Evolutionary conservation across 306 rosid species (phyloP).

Genomic region (Betula pendula): DNA sequence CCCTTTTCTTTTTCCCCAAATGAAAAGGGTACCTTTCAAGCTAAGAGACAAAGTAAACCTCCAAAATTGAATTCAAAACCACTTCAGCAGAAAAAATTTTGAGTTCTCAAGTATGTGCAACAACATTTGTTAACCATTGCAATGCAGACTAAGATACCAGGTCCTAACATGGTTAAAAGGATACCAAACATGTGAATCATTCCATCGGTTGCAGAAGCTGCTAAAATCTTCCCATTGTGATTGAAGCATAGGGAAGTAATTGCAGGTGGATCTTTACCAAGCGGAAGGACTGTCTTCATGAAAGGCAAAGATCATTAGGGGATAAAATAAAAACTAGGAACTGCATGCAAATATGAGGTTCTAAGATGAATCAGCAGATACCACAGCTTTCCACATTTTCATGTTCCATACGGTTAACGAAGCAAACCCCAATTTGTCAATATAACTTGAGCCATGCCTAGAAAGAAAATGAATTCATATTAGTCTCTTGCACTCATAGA

Average conservation of each 20-base stretch:
- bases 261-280: constrained; percentile 98
- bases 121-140: neutral
- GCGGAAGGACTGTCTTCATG: constrained; percentile 97
- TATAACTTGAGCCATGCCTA: constrained; percentile 62
- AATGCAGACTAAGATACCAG: constrained; percentile 14
- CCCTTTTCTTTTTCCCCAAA: neutral
- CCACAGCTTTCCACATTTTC: constrained; percentile 96
- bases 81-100: neutral
- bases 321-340: constrained; percentile 22
- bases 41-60: neutral
- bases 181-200: constrained; percentile 99
- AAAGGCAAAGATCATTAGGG: constrained; percentile 53
- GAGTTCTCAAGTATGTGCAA: neutral
- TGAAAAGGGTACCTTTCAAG: neutral
- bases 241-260: constrained; percentile 92
- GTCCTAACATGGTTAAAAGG: constrained; percentile 44
- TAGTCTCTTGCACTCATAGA: constrained; percentile 13
- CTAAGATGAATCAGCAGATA: constrained; percentile 47
- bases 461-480: constrained; percentile 27
- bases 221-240: constrained; percentile 96
- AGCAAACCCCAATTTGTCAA: constrained; percentile 73
- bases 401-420: constrained; percentile 95
- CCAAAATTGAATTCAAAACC: neutral
- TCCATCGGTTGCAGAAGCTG: constrained; percentile 93
- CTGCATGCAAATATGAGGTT: neutral